Conservation (phyloP, 2,329 filamentous ascomycete genomes). For the Epichloe hybrida region DNA sequence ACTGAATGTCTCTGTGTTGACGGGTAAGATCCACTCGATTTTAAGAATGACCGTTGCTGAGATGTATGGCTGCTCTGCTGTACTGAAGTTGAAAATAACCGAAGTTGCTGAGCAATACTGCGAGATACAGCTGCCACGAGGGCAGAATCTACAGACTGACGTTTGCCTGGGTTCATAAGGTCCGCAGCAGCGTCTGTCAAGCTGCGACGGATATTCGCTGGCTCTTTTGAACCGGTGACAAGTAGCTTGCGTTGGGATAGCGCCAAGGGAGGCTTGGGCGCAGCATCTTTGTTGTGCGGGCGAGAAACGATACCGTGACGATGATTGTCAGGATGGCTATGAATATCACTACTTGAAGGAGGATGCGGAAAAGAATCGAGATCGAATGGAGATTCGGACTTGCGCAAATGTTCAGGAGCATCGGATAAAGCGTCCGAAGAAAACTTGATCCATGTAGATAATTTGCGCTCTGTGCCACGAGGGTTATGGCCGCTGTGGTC, state of each 20-base stretch:
- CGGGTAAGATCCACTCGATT: conserved; percentile 22
- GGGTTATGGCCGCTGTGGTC: neutral
- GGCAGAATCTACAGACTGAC: conserved; percentile 22
- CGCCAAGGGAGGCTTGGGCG: conserved; percentile 4
- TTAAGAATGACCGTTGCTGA: neutral
- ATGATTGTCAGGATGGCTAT: neutral
- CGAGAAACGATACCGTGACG: neutral
- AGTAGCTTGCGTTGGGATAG: conserved; percentile 3
- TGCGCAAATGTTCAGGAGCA: neutral
- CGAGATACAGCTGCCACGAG: conserved; percentile 32
- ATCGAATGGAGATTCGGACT: conserved; percentile 11
- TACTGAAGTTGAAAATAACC: conserved; percentile 20
- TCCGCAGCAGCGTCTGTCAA: conserved; percentile 8
- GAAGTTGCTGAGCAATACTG: conserved; percentile 31
- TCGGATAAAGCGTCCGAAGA: neutral
- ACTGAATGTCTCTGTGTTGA: conserved; percentile 30
- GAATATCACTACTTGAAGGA: conserved; percentile 5
- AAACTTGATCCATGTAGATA: neutral
- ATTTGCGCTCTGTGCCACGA: neutral
- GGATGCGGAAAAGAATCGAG: conserved; percentile 13
- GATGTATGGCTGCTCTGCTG: neutral
- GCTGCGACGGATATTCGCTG: conserved; percentile 2
- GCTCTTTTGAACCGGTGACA: neutral
- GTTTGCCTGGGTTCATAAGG: conserved; percentile 13
- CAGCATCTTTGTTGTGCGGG: neutral